Percentiles rank a stretch among this genome's conserved stretches.
These are phyloP conservation scores for Ogataea salicorniae DNA, from an alignment of 805 yeast genomes.

Conservation along the genomic window DNA sequence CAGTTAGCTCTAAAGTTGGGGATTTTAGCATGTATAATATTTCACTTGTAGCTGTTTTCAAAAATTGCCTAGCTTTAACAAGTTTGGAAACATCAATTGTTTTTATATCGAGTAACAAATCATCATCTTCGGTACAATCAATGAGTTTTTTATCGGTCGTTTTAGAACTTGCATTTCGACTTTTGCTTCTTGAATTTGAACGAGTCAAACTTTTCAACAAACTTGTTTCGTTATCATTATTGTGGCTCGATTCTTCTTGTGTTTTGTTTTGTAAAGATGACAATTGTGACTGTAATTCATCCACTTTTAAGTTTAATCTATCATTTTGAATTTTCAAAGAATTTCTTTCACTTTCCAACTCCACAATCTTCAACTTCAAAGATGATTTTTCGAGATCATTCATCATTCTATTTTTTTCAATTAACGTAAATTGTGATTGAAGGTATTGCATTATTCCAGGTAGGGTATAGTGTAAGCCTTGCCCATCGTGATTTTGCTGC, in stretches of 20 bases:
- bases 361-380: slow-evolving; percentile 46
- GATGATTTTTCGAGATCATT: slow-evolving; percentile 47
- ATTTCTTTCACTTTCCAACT: slow-evolving; percentile 49
- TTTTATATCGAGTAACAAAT: slow-evolving; percentile 13
- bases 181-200: slow-evolving; percentile 7
- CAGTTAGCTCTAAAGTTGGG: slow-evolving; percentile 29
- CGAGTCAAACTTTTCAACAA: slow-evolving; percentile 5
- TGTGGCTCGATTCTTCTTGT: not conserved
- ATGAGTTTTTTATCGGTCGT: not conserved
- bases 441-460: slow-evolving; percentile 58
- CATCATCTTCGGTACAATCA: slow-evolving; percentile 4
- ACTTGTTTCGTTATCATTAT: slow-evolving; percentile 1
- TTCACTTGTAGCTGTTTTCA: slow-evolving; percentile 33
- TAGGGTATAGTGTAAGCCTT: slow-evolving; percentile 34
- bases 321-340: slow-evolving; percentile 37
- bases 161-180: slow-evolving; percentile 7
- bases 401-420: slow-evolving; percentile 40
- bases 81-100: slow-evolving; percentile 26
- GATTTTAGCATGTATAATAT: slow-evolving; percentile 32
- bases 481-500: not conserved
- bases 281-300: slow-evolving; percentile 32
- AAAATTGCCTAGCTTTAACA: slow-evolving; percentile 29
- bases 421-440: slow-evolving; percentile 52
- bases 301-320: slow-evolving; percentile 35
- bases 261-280: not conserved